phyloP scores from a whole-genome alignment of 371 early-diverging fungal species.

The Lichtheimia ornata region DNA sequence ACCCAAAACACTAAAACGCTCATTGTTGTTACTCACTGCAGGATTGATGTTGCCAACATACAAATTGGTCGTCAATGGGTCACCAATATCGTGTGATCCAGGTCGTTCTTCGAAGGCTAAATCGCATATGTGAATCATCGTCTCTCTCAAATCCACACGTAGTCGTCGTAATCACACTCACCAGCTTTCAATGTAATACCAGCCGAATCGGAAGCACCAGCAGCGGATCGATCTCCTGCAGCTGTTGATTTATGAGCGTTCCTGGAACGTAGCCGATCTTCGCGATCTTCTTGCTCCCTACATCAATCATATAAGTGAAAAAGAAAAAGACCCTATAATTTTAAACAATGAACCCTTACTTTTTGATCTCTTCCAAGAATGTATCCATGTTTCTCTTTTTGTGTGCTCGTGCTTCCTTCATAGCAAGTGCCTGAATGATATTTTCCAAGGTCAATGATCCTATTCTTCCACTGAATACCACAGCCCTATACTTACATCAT shows the following conservation, averaged over 20 bases:
- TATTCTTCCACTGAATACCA: too few species aligned
- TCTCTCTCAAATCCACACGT: not conserved
- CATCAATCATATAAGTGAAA: not conserved
- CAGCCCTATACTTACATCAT: conserved; percentile 24
- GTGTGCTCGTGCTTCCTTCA: conserved; percentile 42
- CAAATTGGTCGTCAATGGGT: conserved; percentile 86
- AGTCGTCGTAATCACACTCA: conserved; percentile 12
- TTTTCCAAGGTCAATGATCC: not conserved
- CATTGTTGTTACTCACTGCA: conserved; percentile 10
- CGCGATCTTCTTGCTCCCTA: conserved; percentile 47
- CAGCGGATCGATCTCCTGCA: conserved; percentile 7
- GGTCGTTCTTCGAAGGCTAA: conserved; percentile 43
- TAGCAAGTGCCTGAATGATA: conserved; percentile 20
- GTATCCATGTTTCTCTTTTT: conserved; percentile 83
- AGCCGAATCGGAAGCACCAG: not conserved
- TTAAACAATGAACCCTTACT: conserved; percentile 26
- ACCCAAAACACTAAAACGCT: not conserved
- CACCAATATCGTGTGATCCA: conserved; percentile 75
- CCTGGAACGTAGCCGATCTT: conserved; percentile 31
- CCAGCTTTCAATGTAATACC: conserved; percentile 37
- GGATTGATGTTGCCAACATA: conserved; percentile 86
- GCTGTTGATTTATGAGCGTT: conserved; percentile 13
- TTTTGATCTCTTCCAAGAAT: conserved; percentile 85
- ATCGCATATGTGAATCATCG: not conserved
- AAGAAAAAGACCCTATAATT: not conserved